Conservation (phyloP, 2,329 filamentous ascomycete genomes). For the Ceratocystis harringtonii region DNA sequence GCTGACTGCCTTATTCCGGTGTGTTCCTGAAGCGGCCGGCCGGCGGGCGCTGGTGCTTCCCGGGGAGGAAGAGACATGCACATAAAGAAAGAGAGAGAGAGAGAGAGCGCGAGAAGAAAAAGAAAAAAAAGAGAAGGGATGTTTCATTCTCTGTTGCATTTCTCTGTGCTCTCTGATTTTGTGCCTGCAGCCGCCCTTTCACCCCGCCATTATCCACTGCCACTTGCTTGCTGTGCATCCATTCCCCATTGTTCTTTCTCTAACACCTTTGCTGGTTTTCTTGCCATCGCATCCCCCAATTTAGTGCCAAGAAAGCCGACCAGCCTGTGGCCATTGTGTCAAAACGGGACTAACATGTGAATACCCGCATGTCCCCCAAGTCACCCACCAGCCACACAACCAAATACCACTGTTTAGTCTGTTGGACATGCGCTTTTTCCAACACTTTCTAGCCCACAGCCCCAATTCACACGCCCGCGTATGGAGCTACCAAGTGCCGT, state of each 20-base stretch:
- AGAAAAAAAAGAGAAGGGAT: too few species aligned
- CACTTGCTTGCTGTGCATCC: neutral
- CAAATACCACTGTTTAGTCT: constrained; percentile 44
- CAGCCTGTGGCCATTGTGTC: constrained; percentile 46
- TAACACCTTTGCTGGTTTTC: neutral
- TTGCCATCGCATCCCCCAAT: neutral
- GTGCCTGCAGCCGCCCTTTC: neutral
- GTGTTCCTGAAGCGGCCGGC: too few species aligned
- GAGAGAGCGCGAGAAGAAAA: too few species aligned
- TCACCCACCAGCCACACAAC: constrained; percentile 40
- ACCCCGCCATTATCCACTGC: neutral
- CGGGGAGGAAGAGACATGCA: too few species aligned
- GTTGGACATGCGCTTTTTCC: constrained; percentile 54
- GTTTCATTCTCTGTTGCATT: too few species aligned
- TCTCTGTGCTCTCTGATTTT: neutral
- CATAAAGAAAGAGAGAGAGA: too few species aligned
- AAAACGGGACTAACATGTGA: constrained; percentile 49
- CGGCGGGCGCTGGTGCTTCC: too few species aligned
- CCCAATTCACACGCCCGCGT: constrained; percentile 42
- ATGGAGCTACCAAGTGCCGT: constrained; percentile 53
- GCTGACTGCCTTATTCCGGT: neutral
- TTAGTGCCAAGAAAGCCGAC: constrained; percentile 51
- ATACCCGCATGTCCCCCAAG: constrained; percentile 39
- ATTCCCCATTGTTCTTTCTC: neutral
- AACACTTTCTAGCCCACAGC: constrained; percentile 47